These are phyloP conservation scores for Fomitopsis palustris DNA, from an alignment of 1,284 basidiomycete genomes.

Conservation along the genomic window DNA sequence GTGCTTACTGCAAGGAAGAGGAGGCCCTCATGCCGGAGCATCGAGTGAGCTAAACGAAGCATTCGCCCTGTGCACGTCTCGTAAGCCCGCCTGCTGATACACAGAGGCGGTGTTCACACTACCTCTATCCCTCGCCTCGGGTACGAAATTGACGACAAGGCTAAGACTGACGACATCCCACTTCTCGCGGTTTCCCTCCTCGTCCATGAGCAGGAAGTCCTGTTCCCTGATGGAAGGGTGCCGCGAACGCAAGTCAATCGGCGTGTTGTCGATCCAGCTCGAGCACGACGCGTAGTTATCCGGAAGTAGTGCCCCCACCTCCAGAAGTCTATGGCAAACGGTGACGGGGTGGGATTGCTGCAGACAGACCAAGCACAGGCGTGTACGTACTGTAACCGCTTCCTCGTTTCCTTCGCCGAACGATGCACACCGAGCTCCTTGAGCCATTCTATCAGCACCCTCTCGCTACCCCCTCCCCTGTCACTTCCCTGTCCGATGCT, in stretches of 20 bases:
- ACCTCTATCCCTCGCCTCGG: conserved; percentile 76
- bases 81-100: neutral
- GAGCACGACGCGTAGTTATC: conserved; percentile 71
- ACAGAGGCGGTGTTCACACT: conserved; percentile 9
- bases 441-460: conserved; percentile 73
- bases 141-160: conserved; percentile 85
- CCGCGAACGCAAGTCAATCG: conserved; percentile 79
- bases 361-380: neutral
- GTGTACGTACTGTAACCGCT: conserved; percentile 38
- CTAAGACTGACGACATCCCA: conserved; percentile 85
- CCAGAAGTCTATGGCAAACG: conserved; percentile 56
- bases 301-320: conserved; percentile 82
- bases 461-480: conserved; percentile 83
- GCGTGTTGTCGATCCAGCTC: conserved; percentile 68
- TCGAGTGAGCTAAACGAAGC: conserved; percentile 60
- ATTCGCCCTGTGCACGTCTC: conserved; percentile 57
- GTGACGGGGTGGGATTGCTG: neutral
- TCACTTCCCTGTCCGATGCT: conserved; percentile 74
- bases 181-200: conserved; percentile 39
- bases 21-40: conserved; percentile 53
- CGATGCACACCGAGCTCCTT: conserved; percentile 45
- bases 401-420: conserved; percentile 17
- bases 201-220: conserved; percentile 71
- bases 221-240: conserved; percentile 78
- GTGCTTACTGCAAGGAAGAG: conserved; percentile 72